phyloP scores from a whole-genome alignment of 1,284 basidiomycete species.

The Irpex rosettiformis region DNA sequence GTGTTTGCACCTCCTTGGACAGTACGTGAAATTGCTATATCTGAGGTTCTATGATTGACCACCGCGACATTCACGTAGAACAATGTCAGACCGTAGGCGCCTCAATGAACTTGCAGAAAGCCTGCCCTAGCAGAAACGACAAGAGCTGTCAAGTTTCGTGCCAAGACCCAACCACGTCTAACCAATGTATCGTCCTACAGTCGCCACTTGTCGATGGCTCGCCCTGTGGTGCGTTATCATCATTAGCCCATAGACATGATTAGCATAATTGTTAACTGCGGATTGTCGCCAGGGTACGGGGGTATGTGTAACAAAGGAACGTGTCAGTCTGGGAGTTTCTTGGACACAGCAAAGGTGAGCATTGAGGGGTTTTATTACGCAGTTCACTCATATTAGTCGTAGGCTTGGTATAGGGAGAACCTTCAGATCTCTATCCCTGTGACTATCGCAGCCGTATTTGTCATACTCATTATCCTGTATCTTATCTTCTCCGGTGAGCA shows the following conservation, averaged over 20 bases:
- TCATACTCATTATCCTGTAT: constrained; percentile 53
- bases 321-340: constrained; percentile 62
- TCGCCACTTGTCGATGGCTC: constrained; percentile 82
- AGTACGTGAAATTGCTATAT: constrained; percentile 38
- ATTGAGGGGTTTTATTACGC: neutral
- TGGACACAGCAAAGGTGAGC: constrained; percentile 61
- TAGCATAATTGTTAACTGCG: constrained; percentile 3
- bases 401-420: constrained; percentile 75
- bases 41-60: constrained; percentile 1
- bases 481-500: constrained; percentile 27
- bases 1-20: constrained; percentile 77
- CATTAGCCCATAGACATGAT: constrained; percentile 2
- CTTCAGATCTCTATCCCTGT: constrained; percentile 81
- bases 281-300: constrained; percentile 50
- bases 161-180: constrained; percentile 60
- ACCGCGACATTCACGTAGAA: constrained; percentile 31
- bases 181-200: constrained; percentile 74
- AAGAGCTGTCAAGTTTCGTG: constrained; percentile 79
- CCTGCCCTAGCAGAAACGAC: constrained; percentile 66
- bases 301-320: constrained; percentile 66
- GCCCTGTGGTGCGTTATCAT: constrained; percentile 61
- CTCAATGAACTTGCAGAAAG: constrained; percentile 61
- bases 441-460: constrained; percentile 66
- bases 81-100: constrained; percentile 80
- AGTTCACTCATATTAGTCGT: neutral